Conservation (phyloP, 768 basidiomycete genomes). For the Hygrophoropsis aurantiaca region DNA sequence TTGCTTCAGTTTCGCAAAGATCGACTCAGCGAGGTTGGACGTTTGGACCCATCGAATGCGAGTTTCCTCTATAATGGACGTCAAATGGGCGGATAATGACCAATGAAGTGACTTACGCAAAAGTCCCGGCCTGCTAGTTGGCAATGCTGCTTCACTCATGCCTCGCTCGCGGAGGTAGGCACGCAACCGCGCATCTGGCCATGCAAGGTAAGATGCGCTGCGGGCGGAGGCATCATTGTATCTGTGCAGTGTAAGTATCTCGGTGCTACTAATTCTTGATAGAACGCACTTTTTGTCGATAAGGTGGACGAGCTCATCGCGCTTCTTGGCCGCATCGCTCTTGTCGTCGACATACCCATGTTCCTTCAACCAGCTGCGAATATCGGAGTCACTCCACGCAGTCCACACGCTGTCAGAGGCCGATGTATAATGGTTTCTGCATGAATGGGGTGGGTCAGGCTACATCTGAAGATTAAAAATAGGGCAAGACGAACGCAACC, state of each 20-base stretch:
- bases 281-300: slow-evolving; percentile 67
- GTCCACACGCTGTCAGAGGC: slow-evolving; percentile 60
- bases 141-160: slow-evolving; percentile 66
- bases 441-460: background rate
- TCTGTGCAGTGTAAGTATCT: slow-evolving; percentile 32
- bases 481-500: slow-evolving; percentile 50
- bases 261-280: background rate
- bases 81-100: background rate
- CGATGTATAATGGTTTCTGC: slow-evolving; percentile 66
- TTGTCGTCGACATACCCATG: slow-evolving; percentile 58
- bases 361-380: slow-evolving; percentile 73
- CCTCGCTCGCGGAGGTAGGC: slow-evolving; percentile 83
- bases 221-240: slow-evolving; percentile 47
- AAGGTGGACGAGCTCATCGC: slow-evolving; percentile 73
- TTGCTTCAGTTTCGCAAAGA: slow-evolving; percentile 64
- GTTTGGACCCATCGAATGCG: slow-evolving; percentile 80
- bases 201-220: slow-evolving; percentile 71
- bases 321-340: slow-evolving; percentile 56
- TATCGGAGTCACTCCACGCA: slow-evolving; percentile 74
- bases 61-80: slow-evolving; percentile 54
- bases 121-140: slow-evolving; percentile 68
- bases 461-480: no score
- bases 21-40: slow-evolving; percentile 50
- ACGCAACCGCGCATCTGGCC: slow-evolving; percentile 92
- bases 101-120: slow-evolving; percentile 51